Base-by-base conservation (phyloP, 2,329 filamentous ascomycete genomes). In the Stachybotrys chlorohalonatus region DNA sequence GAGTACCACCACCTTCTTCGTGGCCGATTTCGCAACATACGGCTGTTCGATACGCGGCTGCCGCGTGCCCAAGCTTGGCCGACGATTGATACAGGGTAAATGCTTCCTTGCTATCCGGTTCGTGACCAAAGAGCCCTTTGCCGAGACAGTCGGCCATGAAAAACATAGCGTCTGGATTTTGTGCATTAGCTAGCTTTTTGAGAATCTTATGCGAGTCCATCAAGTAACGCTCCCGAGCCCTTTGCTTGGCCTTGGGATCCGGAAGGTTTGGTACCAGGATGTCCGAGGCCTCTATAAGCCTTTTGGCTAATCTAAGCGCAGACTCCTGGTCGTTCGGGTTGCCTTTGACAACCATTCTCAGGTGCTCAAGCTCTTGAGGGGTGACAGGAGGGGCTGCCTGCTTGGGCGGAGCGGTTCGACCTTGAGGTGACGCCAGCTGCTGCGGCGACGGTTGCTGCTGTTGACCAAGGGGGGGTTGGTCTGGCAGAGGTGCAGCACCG, bases 21-120 rank as follows among this genome's bases (percentile, higher is more conserved):
- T 91, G 85, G 4, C 94, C 94, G 63, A 99, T 90, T 69, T 99
- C 94, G 66, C 94, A 97, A 74, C 94, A 99, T 0, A 99, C 93
- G 0, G 94, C 94, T 31, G 94, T 95, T 54, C 94, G 84, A 69
- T 97, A 99, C 0, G 94, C 94, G 31, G 90, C 89, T 53, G 88
- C 86, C 2, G 89, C 81, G 68, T 99, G 91, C 1, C 90, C 90
- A 11, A 86, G 74, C 73, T 97, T 99, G 0, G 94, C 94, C 2
- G 93, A 91, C 9, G 90, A 91, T 70, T 96, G 92, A 64, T 99
- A 99, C 9, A 97, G 76, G 2, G 84, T 86, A 68, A 96, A 99
- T 0, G 94, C 94, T 73, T 97, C 92, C 65, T 95, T 96, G 53
- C 88, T 83, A 63, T 97, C 93, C 0, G 84, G 79, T 62, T 93